A percentile compares a stretch with the other conserved stretches of the same genome.
These are phyloP conservation scores for Byssochlamys sp. DNA, from an alignment of 2,329 filamentous ascomycete genomes.

Conservation along the genomic window DNA sequence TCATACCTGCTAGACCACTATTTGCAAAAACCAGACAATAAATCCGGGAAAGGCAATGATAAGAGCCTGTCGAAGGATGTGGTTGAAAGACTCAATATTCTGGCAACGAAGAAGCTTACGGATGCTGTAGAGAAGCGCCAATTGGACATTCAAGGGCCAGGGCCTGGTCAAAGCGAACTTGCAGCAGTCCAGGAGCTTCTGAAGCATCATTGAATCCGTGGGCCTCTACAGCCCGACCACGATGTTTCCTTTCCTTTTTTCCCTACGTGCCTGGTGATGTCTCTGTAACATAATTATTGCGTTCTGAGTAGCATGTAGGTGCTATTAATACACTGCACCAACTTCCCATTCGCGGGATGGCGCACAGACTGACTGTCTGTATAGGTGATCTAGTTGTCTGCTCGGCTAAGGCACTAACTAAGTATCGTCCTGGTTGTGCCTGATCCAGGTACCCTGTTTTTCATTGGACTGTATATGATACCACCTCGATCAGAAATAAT, in stretches of 20 bases:
- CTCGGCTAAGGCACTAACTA: too few species aligned
- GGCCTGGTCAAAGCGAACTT: conserved; percentile 29
- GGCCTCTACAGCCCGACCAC: background rate
- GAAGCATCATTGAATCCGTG: conserved; percentile 12
- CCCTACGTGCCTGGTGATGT: background rate
- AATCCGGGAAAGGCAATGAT: conserved; percentile 4
- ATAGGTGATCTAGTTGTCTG: too few species aligned
- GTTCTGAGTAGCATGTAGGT: background rate
- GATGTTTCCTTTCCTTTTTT: background rate
- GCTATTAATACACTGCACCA: background rate
- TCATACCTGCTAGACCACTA: conserved; percentile 16
- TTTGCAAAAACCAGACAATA: conserved; percentile 6
- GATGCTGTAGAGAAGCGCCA: conserved; percentile 28
- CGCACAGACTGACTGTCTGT: too few species aligned
- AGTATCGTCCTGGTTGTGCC: too few species aligned
- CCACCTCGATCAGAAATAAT: too few species aligned
- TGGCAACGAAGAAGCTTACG: conserved; percentile 28
- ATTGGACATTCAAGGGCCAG: conserved; percentile 19
- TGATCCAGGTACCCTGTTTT: too few species aligned
- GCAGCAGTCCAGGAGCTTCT: conserved; percentile 34
- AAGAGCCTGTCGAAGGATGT: conserved; percentile 14
- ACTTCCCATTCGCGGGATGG: background rate
- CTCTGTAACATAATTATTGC: background rate
- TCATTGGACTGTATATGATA: too few species aligned
- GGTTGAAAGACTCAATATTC: conserved; percentile 23